These are phyloP conservation scores for Polygonum aviculare DNA, from an alignment of 148 eudicot species.

Conservation along the genomic window DNA sequence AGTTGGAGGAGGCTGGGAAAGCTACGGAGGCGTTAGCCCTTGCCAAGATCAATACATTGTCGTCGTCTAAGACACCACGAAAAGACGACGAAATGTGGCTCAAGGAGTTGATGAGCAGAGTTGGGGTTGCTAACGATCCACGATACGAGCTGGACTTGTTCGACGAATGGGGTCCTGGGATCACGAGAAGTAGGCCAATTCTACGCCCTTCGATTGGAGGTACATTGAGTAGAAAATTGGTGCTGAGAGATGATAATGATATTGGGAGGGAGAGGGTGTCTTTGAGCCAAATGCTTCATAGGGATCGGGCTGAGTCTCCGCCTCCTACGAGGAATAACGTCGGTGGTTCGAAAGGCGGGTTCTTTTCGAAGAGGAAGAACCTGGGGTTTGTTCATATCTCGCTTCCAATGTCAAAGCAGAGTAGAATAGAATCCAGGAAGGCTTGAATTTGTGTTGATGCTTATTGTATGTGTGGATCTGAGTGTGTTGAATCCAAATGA, in stretches of 20 bases:
- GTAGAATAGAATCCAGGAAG: slow-evolving; percentile 31
- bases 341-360: background rate
- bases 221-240: slow-evolving; percentile 52
- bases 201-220: slow-evolving; percentile 57
- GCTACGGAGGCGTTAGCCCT: slow-evolving; percentile 79
- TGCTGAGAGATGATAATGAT: slow-evolving; percentile 44
- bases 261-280: slow-evolving; percentile 31
- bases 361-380: slow-evolving; percentile 34
- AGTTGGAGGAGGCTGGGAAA: slow-evolving; percentile 86
- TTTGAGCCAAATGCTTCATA: slow-evolving; percentile 4
- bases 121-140: slow-evolving; percentile 11
- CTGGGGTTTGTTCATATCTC: slow-evolving; percentile 58
- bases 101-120: slow-evolving; percentile 7
- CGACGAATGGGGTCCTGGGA: slow-evolving; percentile 16
- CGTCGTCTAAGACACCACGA: slow-evolving; percentile 39
- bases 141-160: slow-evolving; percentile 27
- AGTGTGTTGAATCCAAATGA: background rate
- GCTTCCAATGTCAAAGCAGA: slow-evolving; percentile 42
- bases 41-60: slow-evolving; percentile 46
- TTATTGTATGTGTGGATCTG: background rate
- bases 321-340: slow-evolving; percentile 23
- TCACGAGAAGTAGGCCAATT: slow-evolving; percentile 24
- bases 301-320: slow-evolving; percentile 45
- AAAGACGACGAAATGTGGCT: slow-evolving; percentile 32
- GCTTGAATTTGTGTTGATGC: slow-evolving; percentile 25